Conservation (phyloP, 2,329 filamentous ascomycete genomes). For the Cladophialophora bantiana region DNA sequence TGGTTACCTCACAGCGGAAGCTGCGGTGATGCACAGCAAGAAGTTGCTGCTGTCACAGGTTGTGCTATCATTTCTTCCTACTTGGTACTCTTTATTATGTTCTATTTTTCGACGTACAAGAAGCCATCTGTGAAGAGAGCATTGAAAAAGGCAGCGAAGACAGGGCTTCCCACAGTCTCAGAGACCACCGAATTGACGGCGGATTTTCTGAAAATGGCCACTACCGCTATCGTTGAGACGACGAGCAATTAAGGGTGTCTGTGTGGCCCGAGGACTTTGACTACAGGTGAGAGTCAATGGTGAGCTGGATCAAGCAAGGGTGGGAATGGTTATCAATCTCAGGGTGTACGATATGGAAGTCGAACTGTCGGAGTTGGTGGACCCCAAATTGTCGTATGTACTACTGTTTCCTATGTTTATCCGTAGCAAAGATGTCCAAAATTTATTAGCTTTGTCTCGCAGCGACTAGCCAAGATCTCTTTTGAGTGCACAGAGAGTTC, state of each 20-base stretch:
- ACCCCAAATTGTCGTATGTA: too few relatives aligned
- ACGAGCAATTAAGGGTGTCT: neutral
- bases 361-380: too few relatives aligned
- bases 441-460: too few relatives aligned
- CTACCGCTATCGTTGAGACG: constrained; percentile 13
- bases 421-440: too few relatives aligned
- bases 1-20: constrained; percentile 82
- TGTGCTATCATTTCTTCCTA: constrained; percentile 93
- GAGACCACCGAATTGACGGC: constrained; percentile 36
- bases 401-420: too few relatives aligned
- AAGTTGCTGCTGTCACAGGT: constrained; percentile 92
- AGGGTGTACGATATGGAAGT: too few relatives aligned
- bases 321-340: too few relatives aligned
- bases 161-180: constrained; percentile 57
- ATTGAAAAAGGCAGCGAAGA: constrained; percentile 74
- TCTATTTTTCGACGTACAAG: constrained; percentile 95
- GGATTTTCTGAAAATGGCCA: constrained; percentile 38
- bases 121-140: constrained; percentile 73
- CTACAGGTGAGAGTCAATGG: too few relatives aligned
- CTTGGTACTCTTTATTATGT: constrained; percentile 96
- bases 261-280: too few relatives aligned
- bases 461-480: too few relatives aligned
- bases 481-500: too few relatives aligned
- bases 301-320: too few relatives aligned
- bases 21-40: constrained; percentile 80